Percentiles rank a stretch among this genome's conserved stretches.
These are phyloP conservation scores for Cytauxzoon felis DNA, from an alignment of 169 alveolate genomes.

Conservation along the genomic window DNA sequence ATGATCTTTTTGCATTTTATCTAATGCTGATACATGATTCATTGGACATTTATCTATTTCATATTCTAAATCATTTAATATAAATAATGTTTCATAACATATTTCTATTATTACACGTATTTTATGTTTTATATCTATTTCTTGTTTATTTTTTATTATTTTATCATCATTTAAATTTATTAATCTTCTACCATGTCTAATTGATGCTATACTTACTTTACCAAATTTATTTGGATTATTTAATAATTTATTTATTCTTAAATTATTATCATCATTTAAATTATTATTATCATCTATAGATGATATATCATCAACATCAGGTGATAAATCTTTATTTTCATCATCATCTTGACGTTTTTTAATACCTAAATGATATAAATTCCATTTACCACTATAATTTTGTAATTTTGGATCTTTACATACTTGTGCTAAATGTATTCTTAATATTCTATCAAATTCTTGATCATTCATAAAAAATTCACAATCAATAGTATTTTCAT, in stretches of 20 bases:
- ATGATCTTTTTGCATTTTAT: conserved; percentile 61
- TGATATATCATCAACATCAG: not conserved
- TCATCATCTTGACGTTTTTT: not conserved
- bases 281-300: not conserved
- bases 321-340: not conserved
- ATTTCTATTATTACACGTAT: conserved; percentile 37
- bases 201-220: conserved; percentile 52
- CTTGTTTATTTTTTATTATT: conserved; percentile 3
- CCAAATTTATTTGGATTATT: conserved; percentile 50
- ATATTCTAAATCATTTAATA: conserved; percentile 53
- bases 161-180: conserved; percentile 28
- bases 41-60: conserved; percentile 63
- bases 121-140: conserved; percentile 13
- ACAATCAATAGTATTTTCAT: conserved; percentile 12
- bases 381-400: conserved; percentile 53
- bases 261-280: not conserved
- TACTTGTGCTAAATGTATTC: conserved; percentile 59
- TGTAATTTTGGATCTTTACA: conserved; percentile 64
- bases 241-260: not conserved
- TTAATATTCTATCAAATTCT: conserved; percentile 53
- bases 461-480: conserved; percentile 44
- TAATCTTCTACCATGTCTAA: conserved; percentile 54
- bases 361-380: conserved; percentile 46
- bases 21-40: conserved; percentile 65
- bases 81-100: conserved; percentile 56